Evolutionary conservation across 176 grass and related monocot genomes (phyloP), one percentile per base, ranked within the genome.

Genomic region (Carex parvula): DNA sequence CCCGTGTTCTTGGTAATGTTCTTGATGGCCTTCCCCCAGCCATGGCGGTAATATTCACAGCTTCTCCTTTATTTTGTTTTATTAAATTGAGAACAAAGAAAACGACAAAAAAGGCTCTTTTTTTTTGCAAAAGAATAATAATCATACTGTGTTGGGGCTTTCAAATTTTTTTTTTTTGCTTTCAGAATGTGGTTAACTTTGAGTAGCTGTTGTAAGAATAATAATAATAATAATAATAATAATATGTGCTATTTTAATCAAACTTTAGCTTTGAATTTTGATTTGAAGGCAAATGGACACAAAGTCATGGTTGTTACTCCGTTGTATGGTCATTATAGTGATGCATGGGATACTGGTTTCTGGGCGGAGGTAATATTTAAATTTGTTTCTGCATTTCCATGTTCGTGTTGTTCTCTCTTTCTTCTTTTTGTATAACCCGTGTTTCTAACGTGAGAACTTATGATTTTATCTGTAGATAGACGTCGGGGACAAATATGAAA

Each of bases 281-380:
- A 3, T 14, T 87, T 71, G 55, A 81, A 98, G 95, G 92, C 87
- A 24, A 94, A 89, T 61, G 89, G 91, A 9, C 95, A 98, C 87
- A 73, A 92, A 18, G 89, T 91, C 8, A 98, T 98, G 95, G 93
- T 89, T 46, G 54, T 98, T 71, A 80, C 87, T 3, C 92, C 92
- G 6, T 88, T 92, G 16, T 91, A 98, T 74, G 95, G 94, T 80
- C 95, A 98, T 86, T 98, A 98, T 82, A 95, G 91, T 53, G 95
- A 98, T 88, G 91, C 79, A 4, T 98, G 95, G 91, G 92, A 98
- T 86, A 94, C 95, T 21, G 89, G 86, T 83, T 98, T 30, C 22
- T 68, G 46, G 9, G 60, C 75, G 20, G 87, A 98, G 92, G 95
- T 98, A 73, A 50, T 50, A 50, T 26, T 18, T 59, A 52, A 4